A percentile compares a stretch with the other conserved stretches of the same genome.
Evolutionary conservation across 345 rosid species (phyloP).

Genomic region (Trapa incisa): DNA sequence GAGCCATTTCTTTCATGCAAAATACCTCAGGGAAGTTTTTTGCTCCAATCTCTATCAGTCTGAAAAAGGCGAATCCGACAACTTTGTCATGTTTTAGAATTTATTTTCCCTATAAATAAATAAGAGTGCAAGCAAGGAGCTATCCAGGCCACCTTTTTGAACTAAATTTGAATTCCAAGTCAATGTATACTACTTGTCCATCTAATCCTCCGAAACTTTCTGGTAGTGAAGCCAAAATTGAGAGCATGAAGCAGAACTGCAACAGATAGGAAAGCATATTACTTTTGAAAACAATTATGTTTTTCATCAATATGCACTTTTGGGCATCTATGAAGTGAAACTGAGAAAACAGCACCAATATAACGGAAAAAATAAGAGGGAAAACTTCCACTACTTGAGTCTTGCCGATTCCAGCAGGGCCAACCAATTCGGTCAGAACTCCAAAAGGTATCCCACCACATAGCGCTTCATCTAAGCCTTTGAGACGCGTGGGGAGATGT

Average conservation of each 20-base stretch:
- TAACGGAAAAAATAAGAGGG: background rate
- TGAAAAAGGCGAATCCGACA: conserved; percentile 15
- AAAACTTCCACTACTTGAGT: conserved; percentile 36
- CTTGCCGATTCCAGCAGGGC: conserved; percentile 86
- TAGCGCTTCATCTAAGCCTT: conserved; percentile 59
- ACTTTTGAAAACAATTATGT: background rate
- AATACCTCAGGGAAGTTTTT: conserved; percentile 68
- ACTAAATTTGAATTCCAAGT: conserved; percentile 72
- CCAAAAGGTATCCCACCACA: conserved; percentile 82
- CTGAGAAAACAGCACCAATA: background rate
- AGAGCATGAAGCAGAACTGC: conserved; percentile 76
- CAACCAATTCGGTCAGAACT: conserved; percentile 72
- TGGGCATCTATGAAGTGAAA: background rate
- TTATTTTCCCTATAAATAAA: background rate
- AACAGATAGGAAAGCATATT: background rate
- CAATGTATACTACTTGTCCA: conserved; percentile 65
- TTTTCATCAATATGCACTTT: background rate
- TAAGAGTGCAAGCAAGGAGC: background rate
- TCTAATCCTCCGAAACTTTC: conserved; percentile 57
- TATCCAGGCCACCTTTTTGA: conserved; percentile 46
- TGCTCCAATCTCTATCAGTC: conserved; percentile 78
- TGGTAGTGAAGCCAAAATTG: conserved; percentile 65
- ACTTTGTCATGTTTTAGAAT: background rate
- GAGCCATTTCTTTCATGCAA: conserved; percentile 58
- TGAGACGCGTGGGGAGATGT: conserved; percentile 61